Base-by-base conservation (phyloP, 148 eudicot species). In the Limonium bicolor region DNA sequence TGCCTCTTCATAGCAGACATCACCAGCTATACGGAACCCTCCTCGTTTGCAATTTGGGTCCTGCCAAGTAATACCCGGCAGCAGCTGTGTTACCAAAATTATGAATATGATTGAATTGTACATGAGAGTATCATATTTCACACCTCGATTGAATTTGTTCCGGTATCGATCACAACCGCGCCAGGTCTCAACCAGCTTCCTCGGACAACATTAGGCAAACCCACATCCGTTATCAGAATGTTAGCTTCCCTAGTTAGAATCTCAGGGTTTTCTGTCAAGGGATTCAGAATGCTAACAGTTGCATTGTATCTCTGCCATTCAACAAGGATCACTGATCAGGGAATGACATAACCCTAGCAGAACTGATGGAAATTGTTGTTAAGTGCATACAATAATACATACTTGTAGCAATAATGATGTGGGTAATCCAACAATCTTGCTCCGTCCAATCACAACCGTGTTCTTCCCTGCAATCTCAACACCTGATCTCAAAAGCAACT, bases 1-100 rank as follows among this genome's bases (percentile, higher is more conserved):
- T 20, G 81, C 81, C 65, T 75, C 81, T 32, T 70, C 70, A 32
- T 59, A 70, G 65, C 81, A 74, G 32, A 74, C 81, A 30, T 70
- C 81, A 17, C 81, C 81, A 40, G 58, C 49, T 16, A 74, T 11
- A 36, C 29, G 60, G 9, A 60, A 52, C 37, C 71, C 71, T 17
- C 50, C 46, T n/a, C n/a, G n/a, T 33, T 55, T 55, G 45, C 67
- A 40, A 25, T 48, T 48, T 25, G 65, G 39, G 19, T 67, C 73
- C 81, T 74, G 63, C 43, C 55, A 20, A 15, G 41, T 18, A 8
- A 21, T 5, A 50, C 25, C 14, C 18, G 36, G 36, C 3, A 14
- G 23, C 23, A 11, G 25, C 27, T 36, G 7, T 19, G 7, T 36
- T 15, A 7, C n/a, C 2, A 2, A 12, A 15, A 36, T 14, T 6